Evolutionary conservation across 148 eudicot genomes (phyloP), one percentile per base, ranked within the genome.

Genomic region (Nepenthes gracilis): DNA sequence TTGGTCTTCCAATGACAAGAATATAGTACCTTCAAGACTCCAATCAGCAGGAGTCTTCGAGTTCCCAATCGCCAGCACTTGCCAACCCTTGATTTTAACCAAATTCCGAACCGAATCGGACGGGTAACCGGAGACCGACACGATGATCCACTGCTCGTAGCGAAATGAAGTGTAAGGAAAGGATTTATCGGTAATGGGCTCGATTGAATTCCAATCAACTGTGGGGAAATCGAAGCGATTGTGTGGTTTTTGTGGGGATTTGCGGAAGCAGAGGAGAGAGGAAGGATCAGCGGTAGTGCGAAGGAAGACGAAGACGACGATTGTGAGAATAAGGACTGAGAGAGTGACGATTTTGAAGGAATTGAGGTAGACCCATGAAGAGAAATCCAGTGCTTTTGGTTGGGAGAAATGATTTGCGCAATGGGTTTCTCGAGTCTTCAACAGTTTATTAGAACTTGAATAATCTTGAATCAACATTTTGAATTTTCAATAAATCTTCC

Each of bases 231-330:
- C 65, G 52, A 62, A 2, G 36, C 64, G 49, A 12, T 12, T 35
- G 8, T 53, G 33, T 12, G 43, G 15, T 35, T 35, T 57, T 2
- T 55, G 49, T 35, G 49, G 63, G 70, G 73, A 47, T 43, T 36
- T 54, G 63, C 33, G 55, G 57, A 53, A 34, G 58, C 78, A 74
- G 56, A 70, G 67, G 53, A 74, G 67, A 47, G 78, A 55, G 53
- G 74, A 11, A 36, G 70, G 71, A 64, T 70, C 63, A 37, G 54
- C 61, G 36, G 67, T 36, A 8, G 33, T 55, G 61, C 48, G 70
- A 43, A 72, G 75, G 70, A 74, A 66, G 71, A 74, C 53, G 61
- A 74, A 11, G 64, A 74, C 67, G 40, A 64, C 74, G 47, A 74
- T 58, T n/a, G 74, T 70, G 64, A 60, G 55, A 49, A 64, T 34